These are phyloP conservation scores for Melanopsichium pennsylvanicum DNA, from an alignment of 1,284 basidiomycete species.

Conservation along the genomic window DNA sequence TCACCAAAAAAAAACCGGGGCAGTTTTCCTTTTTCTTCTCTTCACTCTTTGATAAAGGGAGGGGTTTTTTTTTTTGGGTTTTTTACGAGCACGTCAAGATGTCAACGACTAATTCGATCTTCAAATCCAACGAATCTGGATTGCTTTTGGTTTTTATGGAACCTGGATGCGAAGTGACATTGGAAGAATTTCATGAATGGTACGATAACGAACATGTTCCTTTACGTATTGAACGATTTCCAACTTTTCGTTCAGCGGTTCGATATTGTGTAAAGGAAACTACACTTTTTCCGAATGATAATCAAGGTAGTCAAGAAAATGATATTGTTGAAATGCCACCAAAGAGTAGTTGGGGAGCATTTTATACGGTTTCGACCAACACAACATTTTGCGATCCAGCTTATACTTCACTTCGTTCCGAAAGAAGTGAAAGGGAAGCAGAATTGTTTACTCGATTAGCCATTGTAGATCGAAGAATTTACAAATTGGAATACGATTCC, in stretches of 20 bases:
- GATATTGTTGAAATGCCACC: conserved; percentile 13
- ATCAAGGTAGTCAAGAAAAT: too few relatives aligned
- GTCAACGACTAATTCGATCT: too few relatives aligned
- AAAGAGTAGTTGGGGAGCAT: conserved; percentile 56
- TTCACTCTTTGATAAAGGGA: too few relatives aligned
- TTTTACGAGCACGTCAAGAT: too few relatives aligned
- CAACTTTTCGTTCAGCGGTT: conserved; percentile 21
- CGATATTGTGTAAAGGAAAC: conserved; percentile 16
- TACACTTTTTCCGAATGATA: not conserved
- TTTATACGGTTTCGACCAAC: conserved; percentile 64
- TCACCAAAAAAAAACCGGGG: too few relatives aligned
- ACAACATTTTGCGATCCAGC: conserved; percentile 58
- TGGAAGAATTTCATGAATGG: conserved; percentile 66
- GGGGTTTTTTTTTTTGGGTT: too few relatives aligned
- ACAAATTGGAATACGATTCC: conserved; percentile 54
- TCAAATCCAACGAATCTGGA: conserved; percentile 45
- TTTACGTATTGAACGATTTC: conserved; percentile 52
- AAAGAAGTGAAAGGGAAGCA: conserved; percentile 65
- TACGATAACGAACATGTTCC: conserved; percentile 68
- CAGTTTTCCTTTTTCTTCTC: not conserved
- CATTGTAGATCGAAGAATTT: conserved; percentile 65
- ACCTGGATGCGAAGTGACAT: conserved; percentile 52
- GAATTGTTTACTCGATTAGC: conserved; percentile 63
- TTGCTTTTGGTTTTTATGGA: conserved; percentile 61
- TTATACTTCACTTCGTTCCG: conserved; percentile 63